Percentiles rank a stretch among this genome's conserved stretches.
phyloP scores from a whole-genome alignment of 176 grass and related monocot genomes.

The Dactylis glomerata region DNA sequence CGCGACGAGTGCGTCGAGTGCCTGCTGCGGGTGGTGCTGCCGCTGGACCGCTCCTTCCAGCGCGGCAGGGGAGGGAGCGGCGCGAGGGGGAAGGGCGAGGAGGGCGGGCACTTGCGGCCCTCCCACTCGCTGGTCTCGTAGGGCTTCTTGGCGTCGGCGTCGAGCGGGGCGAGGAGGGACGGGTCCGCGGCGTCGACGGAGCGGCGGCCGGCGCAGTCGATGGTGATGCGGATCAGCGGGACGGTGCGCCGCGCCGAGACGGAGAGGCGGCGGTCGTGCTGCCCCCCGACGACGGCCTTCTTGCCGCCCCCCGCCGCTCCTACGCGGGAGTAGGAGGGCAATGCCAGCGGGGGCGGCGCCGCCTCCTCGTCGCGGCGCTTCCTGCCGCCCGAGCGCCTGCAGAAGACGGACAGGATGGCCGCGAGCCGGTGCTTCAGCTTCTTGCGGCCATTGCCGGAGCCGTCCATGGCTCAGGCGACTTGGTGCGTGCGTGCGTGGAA shows the following conservation, averaged over 20 bases:
- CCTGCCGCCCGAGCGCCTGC: constrained; percentile 36
- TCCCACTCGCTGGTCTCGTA: constrained; percentile 44
- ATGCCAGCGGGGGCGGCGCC: constrained; percentile 5
- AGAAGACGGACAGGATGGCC: constrained; percentile 62
- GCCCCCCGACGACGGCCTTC: not conserved
- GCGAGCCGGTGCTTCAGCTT: constrained; percentile 67
- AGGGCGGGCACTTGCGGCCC: constrained; percentile 63
- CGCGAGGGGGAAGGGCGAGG: constrained; percentile 42
- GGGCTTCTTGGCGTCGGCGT: constrained; percentile 5
- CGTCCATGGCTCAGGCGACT: constrained; percentile 32
- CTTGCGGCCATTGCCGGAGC: constrained; percentile 29
- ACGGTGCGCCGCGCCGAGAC: constrained; percentile 30
- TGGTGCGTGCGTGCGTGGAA: not conserved
- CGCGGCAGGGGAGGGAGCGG: not conserved
- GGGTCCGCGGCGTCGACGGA: constrained; percentile 56
- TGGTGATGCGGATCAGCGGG: constrained; percentile 51
- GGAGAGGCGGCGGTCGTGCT: constrained; percentile 46
- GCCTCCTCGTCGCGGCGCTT: constrained; percentile 29
- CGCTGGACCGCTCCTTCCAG: constrained; percentile 16
- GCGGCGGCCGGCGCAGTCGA: constrained; percentile 63
- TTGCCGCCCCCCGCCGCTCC: not conserved
- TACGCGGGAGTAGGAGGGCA: constrained; percentile 32
- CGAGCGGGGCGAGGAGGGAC: constrained; percentile 25
- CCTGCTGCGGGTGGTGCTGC: not conserved
- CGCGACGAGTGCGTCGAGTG: constrained; percentile 30